Evolutionary conservation across 78 protist species (phyloP), one percentile per base, ranked within the genome.

Genomic region (Monosiga brevicollis): DNA sequence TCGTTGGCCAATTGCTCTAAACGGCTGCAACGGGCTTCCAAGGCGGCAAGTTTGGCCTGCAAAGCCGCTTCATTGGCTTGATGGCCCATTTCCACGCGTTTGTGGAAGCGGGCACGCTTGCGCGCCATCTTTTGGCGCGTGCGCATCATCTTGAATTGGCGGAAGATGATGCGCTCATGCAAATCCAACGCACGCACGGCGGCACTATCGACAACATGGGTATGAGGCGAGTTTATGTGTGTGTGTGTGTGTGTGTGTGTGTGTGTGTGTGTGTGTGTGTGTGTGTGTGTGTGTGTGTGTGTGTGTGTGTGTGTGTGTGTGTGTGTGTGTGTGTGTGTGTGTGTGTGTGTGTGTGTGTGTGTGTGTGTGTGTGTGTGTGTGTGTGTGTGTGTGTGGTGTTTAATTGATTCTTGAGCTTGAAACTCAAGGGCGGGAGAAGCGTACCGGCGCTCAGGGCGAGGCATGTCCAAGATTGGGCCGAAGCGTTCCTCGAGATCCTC

Each of bases 161-260:
- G n/a, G n/a, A n/a, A n/a, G n/a, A n/a, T n/a, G n/a, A n/a, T n/a
- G n/a, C n/a, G n/a, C n/a, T n/a, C n/a, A n/a, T n/a, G n/a, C n/a
- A n/a, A n/a, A n/a, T n/a, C n/a, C n/a, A n/a, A n/a, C n/a, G n/a
- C n/a, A n/a, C n/a, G n/a, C n/a, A n/a, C n/a, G n/a, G n/a, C n/a
- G n/a, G n/a, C n/a, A n/a, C n/a, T n/a, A n/a, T n/a, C n/a, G n/a
- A n/a, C n/a, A n/a, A n/a, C n/a, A n/a, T n/a, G n/a, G n/a, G n/a
- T n/a, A n/a, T n/a, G n/a, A n/a, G n/a, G 35, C 35, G 77, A n/a
- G 77, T 77, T 35, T 78, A 71, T 78, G 82, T 78, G 71, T 78
- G 70, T 78, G 71, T 42, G 70, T 78, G 82, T 78, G 82, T 78
- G 82, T 78, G 70, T 38, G 71, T 78, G 82, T 49, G 37, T 42